A percentile compares a stretch with the other conserved stretches of the same genome.
Evolutionary conservation across 805 yeast species (phyloP).

Genomic region (Metschnikowia arizonensis): DNA sequence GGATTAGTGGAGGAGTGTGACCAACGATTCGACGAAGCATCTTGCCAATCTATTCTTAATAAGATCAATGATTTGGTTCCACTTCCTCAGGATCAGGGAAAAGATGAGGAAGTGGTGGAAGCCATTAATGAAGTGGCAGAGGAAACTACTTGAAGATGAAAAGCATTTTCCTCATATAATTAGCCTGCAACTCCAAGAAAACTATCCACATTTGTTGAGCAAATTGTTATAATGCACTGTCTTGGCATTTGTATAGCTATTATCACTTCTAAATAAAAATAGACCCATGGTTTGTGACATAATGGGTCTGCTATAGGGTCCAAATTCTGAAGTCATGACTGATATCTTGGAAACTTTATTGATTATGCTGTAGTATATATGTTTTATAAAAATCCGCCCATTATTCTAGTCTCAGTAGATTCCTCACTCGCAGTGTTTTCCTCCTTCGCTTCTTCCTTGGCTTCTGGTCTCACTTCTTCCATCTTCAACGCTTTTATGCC

Average conservation of each 20-base stretch:
- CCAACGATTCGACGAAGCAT: constrained; percentile 67
- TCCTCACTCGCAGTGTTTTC: neutral
- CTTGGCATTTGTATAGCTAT: neutral
- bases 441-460: neutral
- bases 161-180: neutral
- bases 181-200: neutral
- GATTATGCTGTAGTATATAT: neutral
- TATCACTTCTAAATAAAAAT: neutral
- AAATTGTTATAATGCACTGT: neutral
- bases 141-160: neutral
- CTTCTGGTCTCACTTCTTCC: neutral
- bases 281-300: neutral
- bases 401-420: constrained; percentile 3
- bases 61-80: constrained; percentile 56
- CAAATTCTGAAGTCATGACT: neutral
- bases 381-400: constrained; percentile 13
- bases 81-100: constrained; percentile 28
- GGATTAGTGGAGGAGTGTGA: constrained; percentile 91
- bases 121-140: neutral
- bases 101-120: constrained; percentile 13
- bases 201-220: neutral
- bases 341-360: neutral
- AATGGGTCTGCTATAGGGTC: neutral
- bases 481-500: constrained; percentile 12
- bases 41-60: constrained; percentile 55